Conservation (phyloP, 257 asterid species). For the Petrea volubilis region DNA sequence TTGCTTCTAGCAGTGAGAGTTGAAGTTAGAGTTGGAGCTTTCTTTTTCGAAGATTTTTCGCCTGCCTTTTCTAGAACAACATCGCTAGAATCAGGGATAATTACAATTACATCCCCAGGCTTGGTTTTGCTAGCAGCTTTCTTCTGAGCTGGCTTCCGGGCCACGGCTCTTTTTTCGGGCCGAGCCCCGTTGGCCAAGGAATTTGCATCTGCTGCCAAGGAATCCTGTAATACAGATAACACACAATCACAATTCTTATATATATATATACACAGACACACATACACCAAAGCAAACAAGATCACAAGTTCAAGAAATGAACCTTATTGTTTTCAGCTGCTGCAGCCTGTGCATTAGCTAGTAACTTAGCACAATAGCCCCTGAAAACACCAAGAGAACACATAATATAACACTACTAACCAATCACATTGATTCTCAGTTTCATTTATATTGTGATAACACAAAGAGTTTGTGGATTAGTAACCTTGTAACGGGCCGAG, state of each 20-base stretch:
- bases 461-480: not conserved
- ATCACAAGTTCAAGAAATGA: conserved; percentile 18
- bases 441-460: too few relatives aligned
- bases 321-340: conserved; percentile 55
- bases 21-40: conserved; percentile 71
- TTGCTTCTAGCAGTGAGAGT: conserved; percentile 87
- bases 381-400: conserved; percentile 31
- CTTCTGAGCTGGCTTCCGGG: conserved; percentile 52
- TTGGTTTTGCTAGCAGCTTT: conserved; percentile 52
- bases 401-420: not conserved
- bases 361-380: conserved; percentile 76
- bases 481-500: conserved; percentile 87
- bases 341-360: conserved; percentile 80
- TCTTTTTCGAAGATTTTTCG: conserved; percentile 48
- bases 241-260: not conserved
- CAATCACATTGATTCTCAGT: too few relatives aligned
- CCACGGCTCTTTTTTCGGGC: conserved; percentile 36
- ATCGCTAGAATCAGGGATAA: conserved; percentile 57
- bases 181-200: conserved; percentile 36
- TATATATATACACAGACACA: too few relatives aligned
- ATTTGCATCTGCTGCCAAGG: conserved; percentile 35
- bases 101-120: conserved; percentile 54
- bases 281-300: not conserved
- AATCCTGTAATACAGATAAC: conserved; percentile 32
- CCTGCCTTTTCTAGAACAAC: conserved; percentile 33